Percentiles rank a stretch among this genome's conserved stretches.
Conservation (phyloP, 2,329 filamentous ascomycete genomes). For the Pseudogymnoascus sp. region DNA sequence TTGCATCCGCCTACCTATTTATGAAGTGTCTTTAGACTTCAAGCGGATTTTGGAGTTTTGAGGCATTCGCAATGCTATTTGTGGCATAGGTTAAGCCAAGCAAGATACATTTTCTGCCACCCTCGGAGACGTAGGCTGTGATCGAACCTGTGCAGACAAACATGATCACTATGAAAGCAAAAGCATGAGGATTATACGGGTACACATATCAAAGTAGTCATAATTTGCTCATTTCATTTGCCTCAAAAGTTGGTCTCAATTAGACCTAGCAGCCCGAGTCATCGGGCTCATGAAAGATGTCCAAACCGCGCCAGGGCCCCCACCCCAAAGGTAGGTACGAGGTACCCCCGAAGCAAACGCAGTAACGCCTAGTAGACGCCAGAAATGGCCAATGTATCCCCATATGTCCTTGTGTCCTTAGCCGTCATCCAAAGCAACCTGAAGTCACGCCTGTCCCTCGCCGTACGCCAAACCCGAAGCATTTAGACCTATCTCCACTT, state of each 20-base stretch:
- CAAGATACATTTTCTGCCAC: background rate
- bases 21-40: background rate
- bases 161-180: background rate
- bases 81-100: background rate
- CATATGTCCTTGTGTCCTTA: background rate
- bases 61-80: background rate
- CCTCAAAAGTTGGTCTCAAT: background rate
- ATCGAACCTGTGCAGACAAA: background rate
- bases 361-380: constrained; percentile 3
- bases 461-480: constrained; percentile 4
- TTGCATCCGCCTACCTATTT: background rate
- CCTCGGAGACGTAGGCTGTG: background rate
- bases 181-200: background rate
- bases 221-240: background rate
- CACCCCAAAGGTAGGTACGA: background rate
- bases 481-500: constrained; percentile 39
- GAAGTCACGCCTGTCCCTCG: background rate
- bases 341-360: background rate
- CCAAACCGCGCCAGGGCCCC: background rate
- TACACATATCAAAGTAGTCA: background rate
- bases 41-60: background rate
- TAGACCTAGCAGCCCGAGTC: background rate
- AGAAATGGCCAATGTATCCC: background rate
- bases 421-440: background rate
- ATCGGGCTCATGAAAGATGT: background rate